Evolutionary conservation across 2,329 filamentous ascomycete species (phyloP).

Genomic region (Sporothrix sp.): DNA sequence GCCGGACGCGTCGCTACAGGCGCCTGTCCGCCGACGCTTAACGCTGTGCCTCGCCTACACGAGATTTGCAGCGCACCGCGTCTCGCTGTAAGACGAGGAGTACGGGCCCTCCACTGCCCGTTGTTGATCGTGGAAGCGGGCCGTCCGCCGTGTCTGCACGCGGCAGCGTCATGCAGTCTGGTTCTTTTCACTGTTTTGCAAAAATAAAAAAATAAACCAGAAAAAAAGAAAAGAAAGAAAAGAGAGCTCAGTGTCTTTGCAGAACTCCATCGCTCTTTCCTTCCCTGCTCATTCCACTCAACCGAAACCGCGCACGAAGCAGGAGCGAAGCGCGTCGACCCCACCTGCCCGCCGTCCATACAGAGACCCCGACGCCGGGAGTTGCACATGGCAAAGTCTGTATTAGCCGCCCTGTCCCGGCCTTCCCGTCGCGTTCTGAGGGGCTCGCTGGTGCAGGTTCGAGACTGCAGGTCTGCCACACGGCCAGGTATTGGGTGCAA

Average conservation of each 20-base stretch:
- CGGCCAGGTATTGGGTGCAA: too few species aligned
- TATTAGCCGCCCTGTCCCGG: slow-evolving; percentile 15
- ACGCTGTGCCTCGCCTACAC: neutral
- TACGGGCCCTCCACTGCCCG: too few species aligned
- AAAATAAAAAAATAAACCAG: too few species aligned
- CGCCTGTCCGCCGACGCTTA: neutral
- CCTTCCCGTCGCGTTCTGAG: slow-evolving; percentile 11
- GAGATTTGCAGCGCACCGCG: slow-evolving; percentile 3
- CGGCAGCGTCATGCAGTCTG: too few species aligned
- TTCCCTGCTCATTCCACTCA: neutral
- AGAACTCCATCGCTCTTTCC: neutral
- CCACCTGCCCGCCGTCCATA: slow-evolving; percentile 10
- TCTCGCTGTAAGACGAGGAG: slow-evolving; percentile 8
- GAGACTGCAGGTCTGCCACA: neutral
- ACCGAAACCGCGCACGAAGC: slow-evolving; percentile 11
- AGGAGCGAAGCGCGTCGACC: slow-evolving; percentile 17
- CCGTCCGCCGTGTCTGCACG: neutral
- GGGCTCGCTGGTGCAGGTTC: neutral
- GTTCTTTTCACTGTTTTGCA: too few species aligned
- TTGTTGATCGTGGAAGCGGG: neutral
- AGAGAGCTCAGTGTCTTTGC: too few species aligned
- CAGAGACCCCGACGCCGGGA: too few species aligned
- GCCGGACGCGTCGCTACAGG: slow-evolving; percentile 13
- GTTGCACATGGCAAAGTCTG: neutral
- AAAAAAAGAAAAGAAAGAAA: too few species aligned